Base-by-base conservation (phyloP, 1,284 basidiomycete species). In the Coniferiporia weirii region DNA sequence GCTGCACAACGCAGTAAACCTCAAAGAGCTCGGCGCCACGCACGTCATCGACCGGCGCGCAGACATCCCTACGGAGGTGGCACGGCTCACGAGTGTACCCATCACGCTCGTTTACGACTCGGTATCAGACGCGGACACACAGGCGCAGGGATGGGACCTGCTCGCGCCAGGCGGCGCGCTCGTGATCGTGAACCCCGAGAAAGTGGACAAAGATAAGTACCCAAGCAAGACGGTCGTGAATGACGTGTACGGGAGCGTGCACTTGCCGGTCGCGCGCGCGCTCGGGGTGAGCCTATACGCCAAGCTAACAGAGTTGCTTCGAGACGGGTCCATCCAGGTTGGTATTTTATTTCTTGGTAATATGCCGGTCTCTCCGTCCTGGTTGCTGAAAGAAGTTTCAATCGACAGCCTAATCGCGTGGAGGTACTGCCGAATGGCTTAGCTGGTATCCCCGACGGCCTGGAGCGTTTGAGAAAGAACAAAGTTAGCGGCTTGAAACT, bases 21-120 rank as follows among this genome's bases (percentile, higher is more conserved):
- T 86, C 60, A 78, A 77, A 63, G 69, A 72, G 0, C 70, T 82
- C 22, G 84, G 85, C 1, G 85, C 81, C 0, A 80, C 80, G 0
- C 71, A 80, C 46, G 70, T 82, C 52, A 66, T 85, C 54, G 78
- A 83, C 60, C 74, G 80, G 45, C 46, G 35, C 9, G 66, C 72
- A 19, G 62, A 67, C 2, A 67, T 80, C 20, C 62, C 61, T 1
- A 60, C 57, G 2, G 66, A 72, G 36, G 64, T 76, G 44, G 69
- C 70, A 46, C 66, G 73, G 10, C 69, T 71, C 10, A 38, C 22
- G 4, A 48, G 60, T 4, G 38, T 60, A 15, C 61, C 73, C 1
- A 64, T 82, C 50, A 61, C 70, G 44, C 15, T 75, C 35, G 75
- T 73, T 10, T 79, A 69, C 62, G 80, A 83, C 64, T 61, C 67